Percentiles rank a stretch among this genome's conserved stretches.
These are phyloP conservation scores for Anaeromyces robustus DNA, from an alignment of 192 early-diverging fungal genomes.

Conservation along the genomic window DNA sequence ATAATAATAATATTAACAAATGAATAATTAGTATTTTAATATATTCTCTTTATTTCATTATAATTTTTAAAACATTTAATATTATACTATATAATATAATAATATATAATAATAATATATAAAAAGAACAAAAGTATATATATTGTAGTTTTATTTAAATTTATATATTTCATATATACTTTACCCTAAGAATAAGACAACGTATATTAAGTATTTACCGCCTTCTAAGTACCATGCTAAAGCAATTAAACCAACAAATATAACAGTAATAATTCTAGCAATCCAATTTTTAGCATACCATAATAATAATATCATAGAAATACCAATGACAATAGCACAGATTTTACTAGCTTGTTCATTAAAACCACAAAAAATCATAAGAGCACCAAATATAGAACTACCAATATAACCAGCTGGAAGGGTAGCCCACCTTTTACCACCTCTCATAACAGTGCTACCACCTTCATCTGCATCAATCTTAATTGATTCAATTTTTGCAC, in stretches of 20 bases:
- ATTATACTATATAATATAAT: no score
- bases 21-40: neutral
- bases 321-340: conserved; percentile 68
- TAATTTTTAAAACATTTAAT: no score
- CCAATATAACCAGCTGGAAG: conserved; percentile 82
- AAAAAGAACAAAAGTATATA: no score
- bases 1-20: neutral
- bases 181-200: conserved; percentile 85
- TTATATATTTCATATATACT: no score
- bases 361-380: conserved; percentile 89
- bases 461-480: conserved; percentile 86
- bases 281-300: conserved; percentile 85
- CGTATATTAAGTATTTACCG: conserved; percentile 64
- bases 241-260: conserved; percentile 67
- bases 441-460: conserved; percentile 66
- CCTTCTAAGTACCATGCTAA: conserved; percentile 70
- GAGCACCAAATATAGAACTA: conserved; percentile 70
- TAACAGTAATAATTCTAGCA: conserved; percentile 53
- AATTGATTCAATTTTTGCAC: conserved; percentile 74
- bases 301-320: conserved; percentile 63
- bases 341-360: conserved; percentile 73
- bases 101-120: no score
- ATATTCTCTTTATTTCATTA: no score
- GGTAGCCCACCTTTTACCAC: conserved; percentile 66
- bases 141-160: no score